Base-by-base conservation (phyloP, 2,329 filamentous ascomycete species). In the Lachnellula occidentalis region DNA sequence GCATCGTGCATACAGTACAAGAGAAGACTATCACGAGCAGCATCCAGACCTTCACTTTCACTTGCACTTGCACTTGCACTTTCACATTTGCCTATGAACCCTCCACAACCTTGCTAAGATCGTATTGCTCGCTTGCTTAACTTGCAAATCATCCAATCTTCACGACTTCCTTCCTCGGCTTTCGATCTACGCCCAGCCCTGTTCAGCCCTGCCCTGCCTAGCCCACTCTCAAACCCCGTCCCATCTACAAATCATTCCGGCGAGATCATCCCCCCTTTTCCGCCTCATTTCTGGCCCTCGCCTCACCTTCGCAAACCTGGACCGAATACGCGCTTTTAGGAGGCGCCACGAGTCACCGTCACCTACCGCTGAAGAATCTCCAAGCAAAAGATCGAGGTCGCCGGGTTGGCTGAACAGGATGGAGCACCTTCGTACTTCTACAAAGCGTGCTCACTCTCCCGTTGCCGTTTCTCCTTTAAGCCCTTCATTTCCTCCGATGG, bases 261-360 rank as follows among this genome's bases (percentile, higher is more conserved):
- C 27, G 31, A 51, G 24, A 45, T 14, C 8, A 53, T 36, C 36
- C 24, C 45, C 50, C 37, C 11, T 15, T 45, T 31, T 17, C 15
- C 21, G 21, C 27, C 17, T 51, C 22, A 46, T 51, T 62, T 56
- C 57, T 51, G 48, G 39, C 6, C 51, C 19, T 54, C 52, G 51
- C 46, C 21, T 37, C 51, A 48, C 47, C 15, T 39, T 21, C 54
- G 46, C 53, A 55, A 64, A 60, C 17, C 63, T 68, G 61, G 64
- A 68, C 47, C 61, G 65, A 56, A 39, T 69, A 58, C 64, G 64
- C 41, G 66, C 62, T 50, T 67, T 67, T 53, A 59, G 62, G 39
- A 61, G 65, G 58, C 65, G 61, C 43, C 61, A 60, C 53, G 60
- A 64, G 58, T 62, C 62, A 45, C 60, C 61, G 8, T 57, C 61